These are phyloP conservation scores for Penicillium paxilli DNA, from an alignment of 495 filamentous ascomycete genomes.

Conservation along the genomic window DNA sequence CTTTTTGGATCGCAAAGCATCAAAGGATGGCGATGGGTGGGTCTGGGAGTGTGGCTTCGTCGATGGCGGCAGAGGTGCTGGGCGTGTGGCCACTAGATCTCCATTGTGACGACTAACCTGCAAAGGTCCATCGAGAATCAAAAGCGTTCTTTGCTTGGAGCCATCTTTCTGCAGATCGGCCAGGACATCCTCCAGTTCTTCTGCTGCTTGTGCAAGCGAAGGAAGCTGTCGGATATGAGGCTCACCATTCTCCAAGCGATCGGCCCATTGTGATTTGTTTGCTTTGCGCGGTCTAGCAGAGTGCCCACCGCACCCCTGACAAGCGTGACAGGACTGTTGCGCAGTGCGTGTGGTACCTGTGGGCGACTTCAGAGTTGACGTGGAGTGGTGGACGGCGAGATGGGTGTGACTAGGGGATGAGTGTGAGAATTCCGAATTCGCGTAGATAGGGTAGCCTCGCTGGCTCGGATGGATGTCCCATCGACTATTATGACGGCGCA, in stretches of 20 bases:
- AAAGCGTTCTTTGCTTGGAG: constrained; percentile 13
- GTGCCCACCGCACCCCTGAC: constrained; percentile 1
- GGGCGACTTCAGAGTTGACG: background rate
- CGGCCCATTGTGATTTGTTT: background rate
- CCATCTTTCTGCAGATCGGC: constrained; percentile 20
- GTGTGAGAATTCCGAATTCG: background rate
- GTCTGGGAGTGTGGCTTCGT: constrained; percentile 21
- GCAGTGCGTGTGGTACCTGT: background rate
- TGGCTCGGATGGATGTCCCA: background rate
- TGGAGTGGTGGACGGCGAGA: background rate
- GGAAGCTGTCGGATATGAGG: constrained; percentile 16
- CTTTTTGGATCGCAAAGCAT: constrained; percentile 1
- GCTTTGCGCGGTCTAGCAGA: background rate
- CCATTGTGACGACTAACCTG: constrained; percentile 41
- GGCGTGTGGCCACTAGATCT: constrained; percentile 38
- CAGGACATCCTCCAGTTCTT: constrained; percentile 33
- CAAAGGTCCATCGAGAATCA: constrained; percentile 29
- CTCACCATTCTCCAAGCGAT: constrained; percentile 4
- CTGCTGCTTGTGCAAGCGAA: constrained; percentile 31
- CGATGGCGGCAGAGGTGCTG: constrained; percentile 36
- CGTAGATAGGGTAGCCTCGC: background rate
- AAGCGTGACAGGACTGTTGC: background rate
- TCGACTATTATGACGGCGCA: constrained; percentile 15
- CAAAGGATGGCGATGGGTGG: background rate
- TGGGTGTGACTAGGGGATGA: background rate